phyloP scores from a whole-genome alignment of 2,329 filamentous ascomycete species.

The Mycosphaerella arachidis region DNA sequence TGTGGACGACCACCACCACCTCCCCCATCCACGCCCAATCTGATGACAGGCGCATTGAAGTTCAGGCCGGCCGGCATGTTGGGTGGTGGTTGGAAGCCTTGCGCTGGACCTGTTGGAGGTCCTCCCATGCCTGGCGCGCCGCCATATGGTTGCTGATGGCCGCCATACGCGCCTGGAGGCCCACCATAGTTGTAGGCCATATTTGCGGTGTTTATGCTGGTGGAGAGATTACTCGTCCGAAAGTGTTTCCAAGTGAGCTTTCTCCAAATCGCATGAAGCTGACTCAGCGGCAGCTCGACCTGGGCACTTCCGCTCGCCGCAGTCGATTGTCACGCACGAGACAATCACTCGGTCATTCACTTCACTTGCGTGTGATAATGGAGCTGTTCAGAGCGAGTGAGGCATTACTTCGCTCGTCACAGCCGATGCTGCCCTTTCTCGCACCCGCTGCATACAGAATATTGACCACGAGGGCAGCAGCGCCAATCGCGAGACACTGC shows the following conservation, averaged over 20 bases:
- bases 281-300: not conserved
- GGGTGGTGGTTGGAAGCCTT: slow-evolving; percentile 79
- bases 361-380: slow-evolving; percentile 21
- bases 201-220: not conserved
- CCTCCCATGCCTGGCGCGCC: slow-evolving; percentile 79
- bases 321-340: not conserved
- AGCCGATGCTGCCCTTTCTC: slow-evolving; percentile 22
- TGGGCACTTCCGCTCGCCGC: not conserved
- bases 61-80: slow-evolving; percentile 96
- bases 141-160: slow-evolving; percentile 63
- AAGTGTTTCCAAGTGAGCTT: slow-evolving; percentile 5
- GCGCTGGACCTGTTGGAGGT: slow-evolving; percentile 75
- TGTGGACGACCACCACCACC: slow-evolving; percentile 37
- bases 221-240: not conserved
- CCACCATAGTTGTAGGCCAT: slow-evolving; percentile 36
- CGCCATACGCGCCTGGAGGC: slow-evolving; percentile 60
- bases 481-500: slow-evolving; percentile 13
- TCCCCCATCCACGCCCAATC: slow-evolving; percentile 68
- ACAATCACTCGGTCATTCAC: not conserved
- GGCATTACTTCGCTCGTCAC: slow-evolving; percentile 28
- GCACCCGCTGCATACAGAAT: slow-evolving; percentile 16
- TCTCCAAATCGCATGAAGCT: not conserved
- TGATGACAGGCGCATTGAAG: slow-evolving; percentile 94
- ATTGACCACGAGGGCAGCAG: slow-evolving; percentile 5
- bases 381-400: slow-evolving; percentile 29